Conservation (phyloP, 495 filamentous ascomycete species). For the Elaphomyces granulatus region DNA sequence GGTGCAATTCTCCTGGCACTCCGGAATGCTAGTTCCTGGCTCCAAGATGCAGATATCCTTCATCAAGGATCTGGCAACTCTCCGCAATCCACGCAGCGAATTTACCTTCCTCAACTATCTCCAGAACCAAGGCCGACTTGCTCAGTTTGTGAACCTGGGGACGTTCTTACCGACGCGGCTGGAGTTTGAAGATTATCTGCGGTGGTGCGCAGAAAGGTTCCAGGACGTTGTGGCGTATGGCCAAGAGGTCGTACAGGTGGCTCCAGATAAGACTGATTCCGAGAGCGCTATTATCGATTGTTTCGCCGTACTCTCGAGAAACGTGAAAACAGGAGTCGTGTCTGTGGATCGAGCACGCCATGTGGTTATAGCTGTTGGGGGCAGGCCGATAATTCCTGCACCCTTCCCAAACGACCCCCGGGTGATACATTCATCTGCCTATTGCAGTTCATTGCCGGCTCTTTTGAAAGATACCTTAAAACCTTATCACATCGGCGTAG, state of each 20-base stretch:
- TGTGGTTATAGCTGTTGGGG: constrained; percentile 78
- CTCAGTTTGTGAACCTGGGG: constrained; percentile 77
- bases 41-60: constrained; percentile 97
- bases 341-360: constrained; percentile 49
- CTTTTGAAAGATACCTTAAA: constrained; percentile 42
- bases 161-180: constrained; percentile 77
- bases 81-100: constrained; percentile 72
- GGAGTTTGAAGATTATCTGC: constrained; percentile 91
- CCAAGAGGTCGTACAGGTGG: constrained; percentile 50
- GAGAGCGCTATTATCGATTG: constrained; percentile 27
- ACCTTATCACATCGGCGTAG: constrained; percentile 61
- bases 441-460: constrained; percentile 45
- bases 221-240: constrained; percentile 63
- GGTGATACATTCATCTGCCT: constrained; percentile 84
- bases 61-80: constrained; percentile 86
- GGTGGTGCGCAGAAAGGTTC: constrained; percentile 80
- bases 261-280: constrained; percentile 25
- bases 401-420: constrained; percentile 48
- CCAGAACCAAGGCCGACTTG: constrained; percentile 57
- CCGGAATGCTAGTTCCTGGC: constrained; percentile 85
- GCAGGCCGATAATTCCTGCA: constrained; percentile 61
- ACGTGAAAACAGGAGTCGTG: constrained; percentile 36
- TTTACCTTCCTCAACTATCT: constrained; percentile 97
- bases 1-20: constrained; percentile 74
- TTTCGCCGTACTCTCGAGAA: constrained; percentile 42